Evolutionary conservation across 2,329 filamentous ascomycete species (phyloP).

Genomic region (Zasmidium cellare): DNA sequence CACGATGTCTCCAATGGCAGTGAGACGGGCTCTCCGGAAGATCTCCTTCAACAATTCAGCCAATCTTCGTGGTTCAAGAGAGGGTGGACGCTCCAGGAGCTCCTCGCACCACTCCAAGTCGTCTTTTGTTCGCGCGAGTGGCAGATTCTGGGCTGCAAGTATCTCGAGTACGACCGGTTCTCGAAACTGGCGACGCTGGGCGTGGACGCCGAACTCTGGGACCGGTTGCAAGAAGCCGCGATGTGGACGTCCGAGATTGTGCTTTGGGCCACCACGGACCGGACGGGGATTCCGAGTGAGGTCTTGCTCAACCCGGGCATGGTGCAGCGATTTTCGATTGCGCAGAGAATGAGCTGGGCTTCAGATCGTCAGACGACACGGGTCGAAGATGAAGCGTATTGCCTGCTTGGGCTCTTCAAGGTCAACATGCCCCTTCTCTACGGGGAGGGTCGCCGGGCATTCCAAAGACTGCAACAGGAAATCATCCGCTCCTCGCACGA

Average conservation of each 20-base stretch:
- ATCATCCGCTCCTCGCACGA: conserved; percentile 4
- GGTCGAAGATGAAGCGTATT: conserved; percentile 46
- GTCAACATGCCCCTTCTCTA: conserved; percentile 39
- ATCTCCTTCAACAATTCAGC: background rate
- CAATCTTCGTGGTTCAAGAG: conserved; percentile 12
- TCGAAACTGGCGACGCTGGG: too few species aligned
- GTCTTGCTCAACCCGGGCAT: background rate
- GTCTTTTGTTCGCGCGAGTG: conserved; percentile 9
- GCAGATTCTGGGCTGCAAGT: background rate
- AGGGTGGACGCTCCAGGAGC: conserved; percentile 22
- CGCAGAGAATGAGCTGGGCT: conserved; percentile 15
- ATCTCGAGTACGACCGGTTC: too few species aligned
- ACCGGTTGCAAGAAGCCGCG: background rate
- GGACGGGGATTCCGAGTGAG: background rate
- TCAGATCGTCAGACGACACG: conserved; percentile 13
- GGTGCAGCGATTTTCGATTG: background rate
- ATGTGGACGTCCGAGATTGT: background rate
- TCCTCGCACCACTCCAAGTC: conserved; percentile 10
- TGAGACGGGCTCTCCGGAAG: background rate
- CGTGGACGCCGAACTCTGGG: too few species aligned
- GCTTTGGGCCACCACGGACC: background rate
- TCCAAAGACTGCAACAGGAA: conserved; percentile 7
- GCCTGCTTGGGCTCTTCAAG: conserved; percentile 45
- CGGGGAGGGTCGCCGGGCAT: conserved; percentile 7
- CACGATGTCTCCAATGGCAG: background rate